Evolutionary conservation across 1,284 basidiomycete genomes (phyloP), one percentile per base, ranked within the genome.

Genomic region (Kwoniella shivajii): DNA sequence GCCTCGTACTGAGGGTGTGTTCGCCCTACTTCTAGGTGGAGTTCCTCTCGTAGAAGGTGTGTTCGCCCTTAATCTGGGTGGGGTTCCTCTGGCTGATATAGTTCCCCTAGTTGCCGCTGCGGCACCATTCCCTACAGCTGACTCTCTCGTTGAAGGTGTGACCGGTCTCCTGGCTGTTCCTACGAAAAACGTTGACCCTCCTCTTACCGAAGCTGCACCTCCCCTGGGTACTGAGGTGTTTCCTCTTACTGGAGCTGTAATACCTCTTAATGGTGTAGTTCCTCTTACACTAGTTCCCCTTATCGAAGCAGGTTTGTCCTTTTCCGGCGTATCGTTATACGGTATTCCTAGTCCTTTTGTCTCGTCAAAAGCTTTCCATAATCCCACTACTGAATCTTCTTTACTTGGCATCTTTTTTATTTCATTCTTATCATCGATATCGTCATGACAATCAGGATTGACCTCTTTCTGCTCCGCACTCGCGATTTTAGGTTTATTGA

Each of bases 341-440:
- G 20, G 26, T 10, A 53, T 22, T 33, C 49, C 49, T 24, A 34
- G 16, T 24, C 50, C 51, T 31, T 59, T 46, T 16, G 31, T 47
- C n/a, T 59, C 41, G 7, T 54, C 54, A 45, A 57, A 63, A 16
- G 39, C 55, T 24, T 42, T 43, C 61, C 61, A 61, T 20, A 64
- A 22, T 10, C 56, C 62, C 1, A 56, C 53, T 7, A 64, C 45
- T 1, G 37, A 54, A 30, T 39, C 57, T 44, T 64, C 61, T 29
- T 45, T 49, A 42, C 57, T 59, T 29, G 53, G 49, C 31, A 38
- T 54, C 30, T 45, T 55, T 20, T 31, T 38, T 9, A 38, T 42
- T 24, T 36, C 43, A 26, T 30, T 18, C 13, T 20, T 34, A 36
- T 16, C 36, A 20, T 30, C 20, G 13, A 44, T 29, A 14, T 34